Percentiles rank a stretch among this genome's conserved stretches.
Conservation (phyloP, 805 yeast species). For the Metschnikowia cubensis region DNA sequence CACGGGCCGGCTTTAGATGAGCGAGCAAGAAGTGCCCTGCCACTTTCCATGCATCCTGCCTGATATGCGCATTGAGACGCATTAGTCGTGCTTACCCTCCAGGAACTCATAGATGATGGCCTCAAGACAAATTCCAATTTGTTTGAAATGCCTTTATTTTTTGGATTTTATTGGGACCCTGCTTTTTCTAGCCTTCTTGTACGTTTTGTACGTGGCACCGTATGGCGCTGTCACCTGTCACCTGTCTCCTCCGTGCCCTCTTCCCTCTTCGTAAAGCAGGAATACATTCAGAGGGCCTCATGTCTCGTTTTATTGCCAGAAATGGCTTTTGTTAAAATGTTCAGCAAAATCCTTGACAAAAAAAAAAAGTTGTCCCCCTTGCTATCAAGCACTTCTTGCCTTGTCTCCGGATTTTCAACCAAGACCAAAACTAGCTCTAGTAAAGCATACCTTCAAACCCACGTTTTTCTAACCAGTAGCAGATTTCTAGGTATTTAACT, state of each 20-base stretch:
- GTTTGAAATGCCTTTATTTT: no score
- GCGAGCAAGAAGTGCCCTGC: constrained; percentile 1
- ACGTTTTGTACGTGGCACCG: neutral
- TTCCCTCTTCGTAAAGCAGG: neutral
- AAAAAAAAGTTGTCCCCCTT: neutral
- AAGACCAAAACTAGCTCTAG: neutral
- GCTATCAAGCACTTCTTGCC: neutral
- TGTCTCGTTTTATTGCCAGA: neutral
- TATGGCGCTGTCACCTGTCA: neutral
- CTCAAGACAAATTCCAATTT: no score
- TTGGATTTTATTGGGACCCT: no score
- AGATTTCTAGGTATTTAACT: neutral
- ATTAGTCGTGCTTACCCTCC: neutral
- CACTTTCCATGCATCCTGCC: neutral
- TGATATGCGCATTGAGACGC: neutral
- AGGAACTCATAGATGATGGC: neutral
- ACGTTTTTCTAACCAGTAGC: neutral
- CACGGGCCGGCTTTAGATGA: neutral
- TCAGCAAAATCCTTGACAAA: neutral
- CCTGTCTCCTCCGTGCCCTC: neutral
- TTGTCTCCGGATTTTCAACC: neutral
- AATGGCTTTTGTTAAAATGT: neutral
- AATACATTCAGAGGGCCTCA: neutral
- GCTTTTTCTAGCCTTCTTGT: neutral
- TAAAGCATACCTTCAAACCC: neutral